Percentiles rank a stretch among this genome's conserved stretches.
Evolutionary conservation across 805 yeast genomes (phyloP).

Genomic region (Candida peoriensis): DNA sequence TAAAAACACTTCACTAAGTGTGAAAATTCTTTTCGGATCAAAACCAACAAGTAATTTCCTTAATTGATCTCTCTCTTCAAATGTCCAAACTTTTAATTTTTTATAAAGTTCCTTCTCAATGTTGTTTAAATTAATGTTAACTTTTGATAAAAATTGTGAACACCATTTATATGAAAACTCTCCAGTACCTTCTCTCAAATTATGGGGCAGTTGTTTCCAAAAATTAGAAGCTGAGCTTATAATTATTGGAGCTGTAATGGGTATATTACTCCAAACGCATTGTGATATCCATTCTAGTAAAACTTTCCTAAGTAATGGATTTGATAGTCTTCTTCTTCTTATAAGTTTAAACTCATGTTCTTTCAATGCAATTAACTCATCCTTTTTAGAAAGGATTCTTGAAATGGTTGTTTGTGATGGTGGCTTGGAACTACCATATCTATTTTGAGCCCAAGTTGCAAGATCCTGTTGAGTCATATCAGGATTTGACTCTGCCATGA

Average conservation of each 20-base stretch:
- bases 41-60: constrained; percentile 41
- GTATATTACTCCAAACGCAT: constrained; percentile 61
- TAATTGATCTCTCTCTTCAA: constrained; percentile 49
- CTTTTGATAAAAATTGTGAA: constrained; percentile 34
- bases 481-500: constrained; percentile 63
- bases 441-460: constrained; percentile 57
- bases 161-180: constrained; percentile 65
- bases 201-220: constrained; percentile 54
- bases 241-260: constrained; percentile 57
- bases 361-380: constrained; percentile 44
- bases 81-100: constrained; percentile 53
- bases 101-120: constrained; percentile 38
- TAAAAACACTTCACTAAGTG: constrained; percentile 55
- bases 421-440: constrained; percentile 45
- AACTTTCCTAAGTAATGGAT: constrained; percentile 52
- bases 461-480: constrained; percentile 62
- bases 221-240: constrained; percentile 59
- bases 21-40: constrained; percentile 48
- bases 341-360: constrained; percentile 47
- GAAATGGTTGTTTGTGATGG: constrained; percentile 69
- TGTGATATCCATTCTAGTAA: constrained; percentile 67
- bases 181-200: constrained; percentile 57
- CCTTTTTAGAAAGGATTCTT: constrained; percentile 51
- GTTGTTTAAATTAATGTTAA: constrained; percentile 47
- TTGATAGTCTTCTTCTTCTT: constrained; percentile 41